phyloP scores from a whole-genome alignment of 345 rosid species.

The Ricinus communis region DNA sequence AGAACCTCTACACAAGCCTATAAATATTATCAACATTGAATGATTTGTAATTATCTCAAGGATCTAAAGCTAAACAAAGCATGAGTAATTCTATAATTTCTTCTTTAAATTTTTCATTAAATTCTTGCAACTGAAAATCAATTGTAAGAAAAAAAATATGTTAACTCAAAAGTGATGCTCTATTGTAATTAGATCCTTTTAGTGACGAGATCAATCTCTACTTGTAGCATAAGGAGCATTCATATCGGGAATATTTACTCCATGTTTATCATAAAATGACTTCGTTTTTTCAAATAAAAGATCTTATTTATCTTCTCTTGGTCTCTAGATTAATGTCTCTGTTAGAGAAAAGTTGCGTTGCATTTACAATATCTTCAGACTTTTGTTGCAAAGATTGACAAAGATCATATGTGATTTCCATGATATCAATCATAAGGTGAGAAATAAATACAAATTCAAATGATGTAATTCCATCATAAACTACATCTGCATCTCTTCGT shows the following conservation, averaged over 20 bases:
- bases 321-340: neutral
- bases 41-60: too few species aligned
- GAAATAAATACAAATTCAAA: constrained; percentile 7
- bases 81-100: neutral
- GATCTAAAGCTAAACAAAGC: neutral
- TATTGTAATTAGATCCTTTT: neutral
- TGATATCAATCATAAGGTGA: neutral
- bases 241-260: neutral
- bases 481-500: neutral
- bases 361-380: constrained; percentile 8
- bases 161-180: neutral
- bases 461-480: neutral
- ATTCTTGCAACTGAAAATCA: neutral
- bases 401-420: neutral
- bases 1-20: neutral
- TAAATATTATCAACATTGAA: constrained; percentile 10
- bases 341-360: neutral
- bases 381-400: neutral
- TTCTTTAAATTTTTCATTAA: neutral
- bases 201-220: neutral
- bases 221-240: neutral
- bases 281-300: neutral
- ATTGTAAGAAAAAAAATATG: neutral
- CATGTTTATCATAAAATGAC: neutral
- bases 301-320: neutral